Conservation (phyloP, 2,329 filamentous ascomycete species). For the Cryphonectria japonica region DNA sequence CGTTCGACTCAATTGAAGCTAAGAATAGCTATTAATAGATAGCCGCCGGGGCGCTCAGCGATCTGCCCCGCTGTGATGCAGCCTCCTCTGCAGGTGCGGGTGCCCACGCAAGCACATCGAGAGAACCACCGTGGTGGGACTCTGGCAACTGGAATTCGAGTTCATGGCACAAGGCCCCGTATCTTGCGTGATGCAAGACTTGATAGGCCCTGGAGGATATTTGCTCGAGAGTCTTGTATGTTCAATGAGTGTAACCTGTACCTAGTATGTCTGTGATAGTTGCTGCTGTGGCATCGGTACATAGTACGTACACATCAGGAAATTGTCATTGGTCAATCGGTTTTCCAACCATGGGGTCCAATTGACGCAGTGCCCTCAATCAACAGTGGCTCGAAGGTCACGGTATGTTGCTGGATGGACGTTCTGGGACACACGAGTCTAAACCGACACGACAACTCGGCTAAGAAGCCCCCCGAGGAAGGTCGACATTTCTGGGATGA, state of each 20-base stretch:
- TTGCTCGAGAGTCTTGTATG: background rate
- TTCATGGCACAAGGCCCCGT: background rate
- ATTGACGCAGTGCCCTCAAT: background rate
- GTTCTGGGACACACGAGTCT: background rate
- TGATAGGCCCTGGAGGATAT: background rate
- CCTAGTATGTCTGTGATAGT: background rate
- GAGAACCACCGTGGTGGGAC: background rate
- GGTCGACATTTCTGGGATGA: background rate
- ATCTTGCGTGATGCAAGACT: background rate
- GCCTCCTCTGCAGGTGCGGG: slow-evolving; percentile 3
- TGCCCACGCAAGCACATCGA: background rate
- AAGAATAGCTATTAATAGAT: slow-evolving; percentile 14
- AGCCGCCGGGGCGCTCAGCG: background rate
- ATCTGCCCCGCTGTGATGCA: slow-evolving; percentile 13
- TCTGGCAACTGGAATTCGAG: background rate
- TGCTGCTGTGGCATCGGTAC: background rate
- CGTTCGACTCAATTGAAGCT: slow-evolving; percentile 6
- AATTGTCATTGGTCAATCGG: background rate
- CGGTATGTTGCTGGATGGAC: too few species aligned
- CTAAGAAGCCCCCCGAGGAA: background rate
- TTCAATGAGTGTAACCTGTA: background rate
- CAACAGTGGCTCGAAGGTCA: background rate
- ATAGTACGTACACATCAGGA: background rate
- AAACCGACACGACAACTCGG: slow-evolving; percentile 4
- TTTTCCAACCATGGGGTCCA: background rate